Evolutionary conservation across 495 filamentous ascomycete genomes (phyloP).

Genomic region (Aspergillus olivimuriae): DNA sequence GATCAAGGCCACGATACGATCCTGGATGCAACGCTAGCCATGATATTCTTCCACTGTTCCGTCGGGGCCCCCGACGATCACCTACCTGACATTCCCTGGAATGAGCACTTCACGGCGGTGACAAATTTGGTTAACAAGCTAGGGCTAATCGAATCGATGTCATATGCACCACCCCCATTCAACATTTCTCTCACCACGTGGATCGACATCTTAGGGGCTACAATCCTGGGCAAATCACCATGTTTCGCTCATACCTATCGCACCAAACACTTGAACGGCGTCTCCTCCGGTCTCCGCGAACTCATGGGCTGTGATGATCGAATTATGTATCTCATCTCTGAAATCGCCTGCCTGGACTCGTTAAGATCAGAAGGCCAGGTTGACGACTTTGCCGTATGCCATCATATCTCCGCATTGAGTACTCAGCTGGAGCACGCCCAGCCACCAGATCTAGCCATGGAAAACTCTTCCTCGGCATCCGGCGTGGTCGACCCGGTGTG

Average conservation of each 20-base stretch:
- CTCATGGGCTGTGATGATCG: conserved; percentile 97
- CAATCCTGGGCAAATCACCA: conserved; percentile 80
- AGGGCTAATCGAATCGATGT: conserved; percentile 46
- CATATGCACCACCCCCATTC: conserved; percentile 62
- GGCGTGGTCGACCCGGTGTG: conserved; percentile 70
- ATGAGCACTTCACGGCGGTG: conserved; percentile 85
- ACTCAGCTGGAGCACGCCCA: conserved; percentile 76
- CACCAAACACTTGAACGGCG: conserved; percentile 67
- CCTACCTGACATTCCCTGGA: conserved; percentile 91
- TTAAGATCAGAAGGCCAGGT: conserved; percentile 69
- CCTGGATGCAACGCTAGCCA: conserved; percentile 84
- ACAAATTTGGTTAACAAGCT: conserved; percentile 74
- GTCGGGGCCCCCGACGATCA: conserved; percentile 76
- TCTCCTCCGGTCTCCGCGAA: conserved; percentile 72
- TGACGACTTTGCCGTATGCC: conserved; percentile 70
- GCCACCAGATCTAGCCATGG: conserved; percentile 41
- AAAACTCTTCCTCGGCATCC: conserved; percentile 41
- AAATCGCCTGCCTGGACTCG: conserved; percentile 90
- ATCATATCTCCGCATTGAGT: conserved; percentile 71
- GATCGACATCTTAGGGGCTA: conserved; percentile 94
- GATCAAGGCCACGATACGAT: conserved; percentile 76
- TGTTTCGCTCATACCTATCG: conserved; percentile 86
- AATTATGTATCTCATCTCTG: conserved; percentile 96
- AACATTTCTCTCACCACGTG: conserved; percentile 88
- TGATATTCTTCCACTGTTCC: conserved; percentile 94